Base-by-base conservation (phyloP, 257 asterid species). In the Capsicum pubescens region DNA sequence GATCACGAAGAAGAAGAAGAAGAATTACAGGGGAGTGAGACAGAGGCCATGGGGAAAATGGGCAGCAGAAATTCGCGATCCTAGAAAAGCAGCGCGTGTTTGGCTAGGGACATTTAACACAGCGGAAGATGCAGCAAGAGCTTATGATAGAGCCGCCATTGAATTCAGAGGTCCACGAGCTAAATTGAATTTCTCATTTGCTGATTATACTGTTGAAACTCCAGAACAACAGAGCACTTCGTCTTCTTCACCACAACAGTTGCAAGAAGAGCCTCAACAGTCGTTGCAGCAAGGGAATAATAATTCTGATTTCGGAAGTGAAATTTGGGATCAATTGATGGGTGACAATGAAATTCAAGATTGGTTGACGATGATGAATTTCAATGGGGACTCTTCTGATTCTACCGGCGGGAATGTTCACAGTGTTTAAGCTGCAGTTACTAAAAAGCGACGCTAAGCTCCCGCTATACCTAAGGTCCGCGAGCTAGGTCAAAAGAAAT, bases 11-110 rank as follows among this genome's bases (percentile, higher is more conserved):
- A 90, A 64, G 60, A 86, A 91, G 88, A 94, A 94, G 90, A 94
- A 95, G 85, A 95, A 92, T 39, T 95, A 90, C 92, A 94, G 98
- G 39, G 99, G 99, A 0, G 99, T 95, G 14, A 87, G 99, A 82
- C 97, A 93, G 86, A 76, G 99, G 87, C 99, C 98, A 6, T 95
- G 99, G 99, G 99, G 98, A 11, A 95, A 95, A 71, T 95, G 99
- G 99, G 98, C 97, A 26, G 94, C 98, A 44, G 99, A 95, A 89
- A 95, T 95, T 16, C 79, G 99, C 0, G 97, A 94, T 86, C 99
- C 99, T 0, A 72, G 90, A 10, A 92, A 91, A 87, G 98, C 98
- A 15, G 93, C 95, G 19, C 92, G 99, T 3, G 98, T 95, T 59
- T 95, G 99, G 99, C 92, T 95, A 4, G 98, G 99, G 10, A 95